Conservation (phyloP, 371 early-diverging fungal genomes). For the Ecytonucleospora hepatopenaei region DNA sequence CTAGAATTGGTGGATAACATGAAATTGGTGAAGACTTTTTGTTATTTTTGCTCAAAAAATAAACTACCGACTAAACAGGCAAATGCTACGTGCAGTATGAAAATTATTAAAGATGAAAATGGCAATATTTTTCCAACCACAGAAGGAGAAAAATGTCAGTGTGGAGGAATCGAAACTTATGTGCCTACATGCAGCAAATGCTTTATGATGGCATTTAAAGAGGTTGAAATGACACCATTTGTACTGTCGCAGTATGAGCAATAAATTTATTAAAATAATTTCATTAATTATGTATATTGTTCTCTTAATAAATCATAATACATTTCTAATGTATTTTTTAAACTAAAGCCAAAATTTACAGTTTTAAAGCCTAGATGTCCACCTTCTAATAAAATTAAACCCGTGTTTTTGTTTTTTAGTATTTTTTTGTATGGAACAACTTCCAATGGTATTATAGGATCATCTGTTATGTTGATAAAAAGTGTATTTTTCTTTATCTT, state of each 20-base stretch:
- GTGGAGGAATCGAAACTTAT: slow-evolving; percentile 23
- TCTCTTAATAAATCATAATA: neutral
- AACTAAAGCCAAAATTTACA: neutral
- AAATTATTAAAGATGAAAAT: slow-evolving; percentile 2
- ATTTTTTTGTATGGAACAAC: slow-evolving; percentile 67
- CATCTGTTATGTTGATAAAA: slow-evolving; percentile 72
- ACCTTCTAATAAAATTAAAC: slow-evolving; percentile 73
- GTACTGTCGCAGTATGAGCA: neutral
- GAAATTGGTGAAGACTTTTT: slow-evolving; percentile 6
- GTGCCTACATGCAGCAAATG: slow-evolving; percentile 8
- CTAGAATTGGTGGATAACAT: slow-evolving; percentile 25
- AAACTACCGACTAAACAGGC: neutral
- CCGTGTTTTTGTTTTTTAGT: slow-evolving; percentile 65
- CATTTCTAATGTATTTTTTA: neutral
- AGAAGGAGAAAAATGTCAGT: slow-evolving; percentile 7
- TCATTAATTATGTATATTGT: neutral
- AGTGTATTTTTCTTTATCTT: slow-evolving; percentile 62
- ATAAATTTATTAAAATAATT: neutral
- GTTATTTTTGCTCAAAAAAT: neutral
- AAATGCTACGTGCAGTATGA: slow-evolving; percentile 6
- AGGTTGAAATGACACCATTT: slow-evolving; percentile 1
- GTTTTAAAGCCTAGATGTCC: slow-evolving; percentile 74
- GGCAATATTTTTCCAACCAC: neutral
- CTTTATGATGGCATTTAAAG: neutral
- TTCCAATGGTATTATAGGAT: slow-evolving; percentile 67